Evolutionary conservation across 768 basidiomycete species (phyloP), one percentile per base, ranked within the genome.

Genomic region (Calvatia gigantea): DNA sequence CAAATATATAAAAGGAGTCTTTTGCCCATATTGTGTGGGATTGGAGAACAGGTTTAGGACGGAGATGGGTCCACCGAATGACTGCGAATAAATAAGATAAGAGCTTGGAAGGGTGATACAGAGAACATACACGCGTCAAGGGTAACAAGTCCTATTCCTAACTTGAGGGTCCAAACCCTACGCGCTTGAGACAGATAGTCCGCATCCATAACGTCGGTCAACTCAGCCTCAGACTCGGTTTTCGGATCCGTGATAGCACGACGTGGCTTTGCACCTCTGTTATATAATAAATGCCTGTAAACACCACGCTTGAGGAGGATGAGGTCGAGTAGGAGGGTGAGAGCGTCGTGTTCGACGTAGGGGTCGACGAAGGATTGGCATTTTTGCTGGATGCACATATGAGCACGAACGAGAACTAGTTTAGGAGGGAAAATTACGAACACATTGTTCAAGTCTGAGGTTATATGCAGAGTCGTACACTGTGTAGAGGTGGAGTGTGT

Each of bases 271-370:
- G 84, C 72, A 4, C 86, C 89, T 44, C 89, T 76, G 64, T 94
- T 94, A 63, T 88, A 94, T 28, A 94, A 70, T 15, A 94, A 69
- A 70, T 94, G 91, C 15, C 87, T 77, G 64, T 87, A 93, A 2
- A 93, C 91, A 11, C 82, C 91, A 33, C 86, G 72, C 68, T 93
- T 93, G 21, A 94, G 76, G 21, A 94, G 76, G 48, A 94, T 87
- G 1, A 94, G 77, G 70, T 94, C 92, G 37, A 94, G 76, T 4
- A 89, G 70, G 17, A 93, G 72, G 1, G 83, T 86, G 57, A 93
- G 70, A 0, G 76, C 72, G 66, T 93, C 90, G 58, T 93, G 86
- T 65, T 94, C 91, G 57, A 93, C 89, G 61, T 93, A 94, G 54
- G 89, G 89, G 69, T 94, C 92, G 0, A 85, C 90, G 63, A 93